Conservation (phyloP, 495 filamentous ascomycete species). For the Penicillium robsamsonii region DNA sequence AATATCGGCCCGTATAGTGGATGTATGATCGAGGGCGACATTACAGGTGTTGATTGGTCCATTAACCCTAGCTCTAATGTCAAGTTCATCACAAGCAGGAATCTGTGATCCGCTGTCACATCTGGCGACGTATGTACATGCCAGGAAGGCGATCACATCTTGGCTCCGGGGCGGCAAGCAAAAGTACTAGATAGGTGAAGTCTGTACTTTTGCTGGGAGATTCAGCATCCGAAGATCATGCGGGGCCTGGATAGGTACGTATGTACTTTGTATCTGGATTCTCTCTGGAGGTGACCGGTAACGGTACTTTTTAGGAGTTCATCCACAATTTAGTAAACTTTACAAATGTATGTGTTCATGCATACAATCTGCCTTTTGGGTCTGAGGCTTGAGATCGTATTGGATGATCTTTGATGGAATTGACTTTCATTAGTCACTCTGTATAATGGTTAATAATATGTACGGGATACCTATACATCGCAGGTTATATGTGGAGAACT, state of each 20-base stretch:
- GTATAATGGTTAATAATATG: background rate
- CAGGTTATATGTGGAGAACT: background rate
- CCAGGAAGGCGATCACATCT: constrained; percentile 9
- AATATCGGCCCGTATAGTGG: background rate
- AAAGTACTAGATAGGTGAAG: constrained; percentile 13
- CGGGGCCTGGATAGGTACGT: background rate
- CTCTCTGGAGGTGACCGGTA: constrained; percentile 6
- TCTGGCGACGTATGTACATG: constrained; percentile 9
- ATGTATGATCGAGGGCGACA: constrained; percentile 3
- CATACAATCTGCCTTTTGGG: background rate
- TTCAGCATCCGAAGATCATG: background rate
- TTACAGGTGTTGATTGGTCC: constrained; percentile 14
- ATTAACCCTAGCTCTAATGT: background rate
- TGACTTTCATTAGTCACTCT: background rate
- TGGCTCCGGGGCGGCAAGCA: constrained; percentile 6
- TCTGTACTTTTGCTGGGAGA: constrained; percentile 9
- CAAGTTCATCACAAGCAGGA: constrained; percentile 12
- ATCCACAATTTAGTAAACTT: background rate
- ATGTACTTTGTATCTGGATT: background rate
- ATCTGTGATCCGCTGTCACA: constrained; percentile 19
- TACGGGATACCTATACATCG: background rate
- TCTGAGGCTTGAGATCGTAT: background rate
- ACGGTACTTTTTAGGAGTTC: constrained; percentile 11
- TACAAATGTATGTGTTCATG: background rate
- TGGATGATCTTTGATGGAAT: background rate